Evolutionary conservation across 2,329 filamentous ascomycete genomes (phyloP), one percentile per base, ranked within the genome.

Genomic region (Trichoderma afroharzianum): DNA sequence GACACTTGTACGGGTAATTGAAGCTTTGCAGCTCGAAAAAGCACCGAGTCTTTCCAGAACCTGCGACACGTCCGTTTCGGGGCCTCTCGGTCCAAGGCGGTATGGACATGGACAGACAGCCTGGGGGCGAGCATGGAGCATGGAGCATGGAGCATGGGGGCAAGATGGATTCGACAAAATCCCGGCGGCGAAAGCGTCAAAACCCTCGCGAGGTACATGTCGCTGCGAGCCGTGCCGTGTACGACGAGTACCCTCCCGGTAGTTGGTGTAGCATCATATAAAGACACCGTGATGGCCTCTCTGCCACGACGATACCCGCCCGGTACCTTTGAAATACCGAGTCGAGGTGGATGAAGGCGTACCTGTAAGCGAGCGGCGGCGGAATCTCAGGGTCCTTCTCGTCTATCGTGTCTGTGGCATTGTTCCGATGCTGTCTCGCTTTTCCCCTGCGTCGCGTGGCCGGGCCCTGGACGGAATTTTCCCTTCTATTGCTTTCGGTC

Each of bases 331-430:
- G 5, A 57, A 14, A 39, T 57, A n/a, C 63, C 63, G n/a, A 39
- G 7, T 12, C 32, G 21, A 55, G 47, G 24, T 55, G 24, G 61
- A 55, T 12, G 21, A 36, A 18, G 24, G 24, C 33, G 30, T 66
- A 28, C 30, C 63, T 39, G 15, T 36, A n/a, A 68, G 50, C 24
- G 39, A 30, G 64, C 64, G 64, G 64, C 64, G 14, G 53, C 50
- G 64, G 24, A 68, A 68, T 68, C 64, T 68, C 50, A 58, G 64
- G 64, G 64, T 47, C 64, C 53, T 39, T 24, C 64, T 68, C 64
- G 64, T 68, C 64, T 68, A 68, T 68, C 64, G 53, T 59, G 64
- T 47, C 53, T 50, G 33, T 68, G n/a, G 26, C 64, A 47, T 68
- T 68, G 33, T 68, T 59, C 64, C 59, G 59, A 63, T 43, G 68